Conservation (phyloP, 2,329 filamentous ascomycete species). For the Fonsecaea pedrosoi region DNA sequence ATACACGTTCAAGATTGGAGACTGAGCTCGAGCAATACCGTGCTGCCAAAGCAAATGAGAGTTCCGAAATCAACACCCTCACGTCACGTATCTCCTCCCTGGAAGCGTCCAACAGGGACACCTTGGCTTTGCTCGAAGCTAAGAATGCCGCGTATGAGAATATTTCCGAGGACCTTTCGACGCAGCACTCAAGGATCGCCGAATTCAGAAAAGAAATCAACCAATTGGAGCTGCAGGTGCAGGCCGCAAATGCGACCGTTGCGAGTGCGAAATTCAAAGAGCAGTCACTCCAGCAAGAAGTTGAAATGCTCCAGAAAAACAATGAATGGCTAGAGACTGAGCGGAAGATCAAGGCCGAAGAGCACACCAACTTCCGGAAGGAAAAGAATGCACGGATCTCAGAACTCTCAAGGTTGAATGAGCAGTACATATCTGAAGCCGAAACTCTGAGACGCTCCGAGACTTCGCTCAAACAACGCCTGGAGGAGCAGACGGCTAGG, state of each 20-base stretch:
- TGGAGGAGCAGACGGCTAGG: constrained; percentile 85
- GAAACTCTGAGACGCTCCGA: constrained; percentile 82
- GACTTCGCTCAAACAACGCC: constrained; percentile 76
- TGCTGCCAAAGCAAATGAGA: constrained; percentile 69
- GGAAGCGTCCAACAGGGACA: constrained; percentile 91
- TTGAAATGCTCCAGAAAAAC: constrained; percentile 85
- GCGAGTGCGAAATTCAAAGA: constrained; percentile 88
- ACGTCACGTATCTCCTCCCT: constrained; percentile 83
- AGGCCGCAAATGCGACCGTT: constrained; percentile 78
- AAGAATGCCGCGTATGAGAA: constrained; percentile 87
- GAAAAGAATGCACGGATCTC: constrained; percentile 91
- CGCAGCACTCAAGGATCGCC: constrained; percentile 86
- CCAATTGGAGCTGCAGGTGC: constrained; percentile 79
- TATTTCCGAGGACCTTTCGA: constrained; percentile 82
- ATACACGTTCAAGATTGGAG: constrained; percentile 74
- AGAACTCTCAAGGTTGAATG: constrained; percentile 84
- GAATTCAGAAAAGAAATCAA: constrained; percentile 83
- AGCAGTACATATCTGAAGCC: constrained; percentile 78
- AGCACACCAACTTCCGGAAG: constrained; percentile 88
- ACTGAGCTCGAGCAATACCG: constrained; percentile 81
- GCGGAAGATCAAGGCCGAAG: constrained; percentile 84
- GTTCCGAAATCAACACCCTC: constrained; percentile 75
- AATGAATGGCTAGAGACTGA: constrained; percentile 93
- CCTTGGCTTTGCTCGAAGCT: constrained; percentile 83
- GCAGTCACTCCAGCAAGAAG: constrained; percentile 86